Percentiles rank a stretch among this genome's conserved stretches.
Evolutionary conservation across 1,139 yeast genomes (phyloP).

Genomic region (Geotrichum reessii): DNA sequence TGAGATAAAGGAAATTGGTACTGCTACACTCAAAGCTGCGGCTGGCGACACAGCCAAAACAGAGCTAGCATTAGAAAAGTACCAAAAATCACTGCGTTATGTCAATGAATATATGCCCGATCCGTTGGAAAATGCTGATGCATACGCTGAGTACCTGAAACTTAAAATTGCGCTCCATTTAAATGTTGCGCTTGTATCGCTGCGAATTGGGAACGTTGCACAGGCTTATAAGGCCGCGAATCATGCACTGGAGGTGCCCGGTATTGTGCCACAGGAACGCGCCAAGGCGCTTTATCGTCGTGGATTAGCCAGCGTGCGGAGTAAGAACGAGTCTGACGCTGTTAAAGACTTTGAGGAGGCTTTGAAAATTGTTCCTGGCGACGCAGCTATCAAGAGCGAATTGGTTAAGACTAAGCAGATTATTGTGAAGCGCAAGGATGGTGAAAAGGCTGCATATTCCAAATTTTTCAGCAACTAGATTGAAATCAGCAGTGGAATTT

Average conservation of each 20-base stretch:
- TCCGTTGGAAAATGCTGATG: slow-evolving; percentile 24
- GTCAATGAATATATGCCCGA: slow-evolving; percentile 65
- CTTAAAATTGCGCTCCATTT: slow-evolving; percentile 58
- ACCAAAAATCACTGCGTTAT: slow-evolving; percentile 63
- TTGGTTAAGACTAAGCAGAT: slow-evolving; percentile 53
- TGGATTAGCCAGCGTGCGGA: slow-evolving; percentile 63
- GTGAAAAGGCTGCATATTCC: slow-evolving; percentile 78
- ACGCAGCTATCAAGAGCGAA: slow-evolving; percentile 67
- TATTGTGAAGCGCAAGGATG: slow-evolving; percentile 52
- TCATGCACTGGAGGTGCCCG: slow-evolving; percentile 56
- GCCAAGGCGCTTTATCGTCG: slow-evolving; percentile 84
- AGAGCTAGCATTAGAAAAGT: slow-evolving; percentile 56
- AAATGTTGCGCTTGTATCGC: slow-evolving; percentile 67
- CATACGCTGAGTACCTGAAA: slow-evolving; percentile 27
- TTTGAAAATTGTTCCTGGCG: slow-evolving; percentile 58
- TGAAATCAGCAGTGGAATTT: slow-evolving; percentile 2
- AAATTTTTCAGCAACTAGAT: slow-evolving; percentile 53
- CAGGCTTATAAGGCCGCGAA: slow-evolving; percentile 56
- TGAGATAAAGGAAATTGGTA: slow-evolving; percentile 68
- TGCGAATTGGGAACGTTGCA: slow-evolving; percentile 54
- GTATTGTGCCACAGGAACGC: slow-evolving; percentile 55
- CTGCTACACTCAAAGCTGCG: slow-evolving; percentile 54
- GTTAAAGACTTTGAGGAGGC: slow-evolving; percentile 63
- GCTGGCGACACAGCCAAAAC: slow-evolving; percentile 43
- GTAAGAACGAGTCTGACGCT: slow-evolving; percentile 70